These are phyloP conservation scores for Aspergillus floridensis DNA, from an alignment of 2,329 filamentous ascomycete species.

Conservation along the genomic window DNA sequence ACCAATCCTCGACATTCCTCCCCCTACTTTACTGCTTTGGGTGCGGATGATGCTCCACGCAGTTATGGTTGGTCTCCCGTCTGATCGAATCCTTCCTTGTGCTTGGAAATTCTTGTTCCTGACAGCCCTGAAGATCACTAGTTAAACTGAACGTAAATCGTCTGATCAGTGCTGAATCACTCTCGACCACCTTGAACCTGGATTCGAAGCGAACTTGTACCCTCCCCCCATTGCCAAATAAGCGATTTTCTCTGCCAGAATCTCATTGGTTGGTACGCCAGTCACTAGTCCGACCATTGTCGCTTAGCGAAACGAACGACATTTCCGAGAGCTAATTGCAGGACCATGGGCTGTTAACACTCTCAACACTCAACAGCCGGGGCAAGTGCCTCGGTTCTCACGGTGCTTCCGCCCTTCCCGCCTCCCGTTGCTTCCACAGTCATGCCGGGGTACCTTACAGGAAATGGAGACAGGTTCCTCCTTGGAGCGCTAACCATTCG, in stretches of 20 bases:
- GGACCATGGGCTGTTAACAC: not conserved
- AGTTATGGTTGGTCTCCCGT: constrained; percentile 9
- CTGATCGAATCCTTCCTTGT: not conserved
- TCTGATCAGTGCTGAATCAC: constrained; percentile 14
- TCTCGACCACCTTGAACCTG: constrained; percentile 68
- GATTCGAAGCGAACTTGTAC: constrained; percentile 57
- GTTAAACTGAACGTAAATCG: not conserved
- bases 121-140: constrained; percentile 6
- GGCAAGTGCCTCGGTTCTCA: not conserved
- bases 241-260: not conserved
- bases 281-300: constrained; percentile 11
- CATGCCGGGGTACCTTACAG: not conserved
- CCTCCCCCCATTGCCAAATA: constrained; percentile 55
- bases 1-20: constrained; percentile 2
- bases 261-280: not conserved
- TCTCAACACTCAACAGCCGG: not conserved
- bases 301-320: constrained; percentile 7
- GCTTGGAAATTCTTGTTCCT: not conserved
- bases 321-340: not conserved
- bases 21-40: constrained; percentile 8
- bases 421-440: not conserved
- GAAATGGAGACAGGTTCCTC: not conserved
- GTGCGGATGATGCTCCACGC: constrained; percentile 16
- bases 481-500: not conserved
- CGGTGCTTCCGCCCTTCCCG: not conserved